These are phyloP conservation scores for Aspergillus ostianus DNA, from an alignment of 495 filamentous ascomycete species.

Conservation along the genomic window DNA sequence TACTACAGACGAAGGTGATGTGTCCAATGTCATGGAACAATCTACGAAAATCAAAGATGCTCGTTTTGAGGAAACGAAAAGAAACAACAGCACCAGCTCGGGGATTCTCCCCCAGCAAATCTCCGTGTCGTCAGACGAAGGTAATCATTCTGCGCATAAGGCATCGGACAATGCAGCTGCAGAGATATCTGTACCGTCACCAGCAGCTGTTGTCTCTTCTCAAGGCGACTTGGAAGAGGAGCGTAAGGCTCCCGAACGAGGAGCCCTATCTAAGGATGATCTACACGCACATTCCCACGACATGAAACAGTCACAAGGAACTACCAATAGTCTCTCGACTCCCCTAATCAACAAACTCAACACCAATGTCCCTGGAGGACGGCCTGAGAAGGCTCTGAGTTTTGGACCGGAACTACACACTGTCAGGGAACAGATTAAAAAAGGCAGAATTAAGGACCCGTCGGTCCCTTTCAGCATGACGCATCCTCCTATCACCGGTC, in stretches of 20 bases:
- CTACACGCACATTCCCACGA: constrained; percentile 12
- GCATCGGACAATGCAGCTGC: constrained; percentile 32
- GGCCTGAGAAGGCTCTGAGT: constrained; percentile 16
- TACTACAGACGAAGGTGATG: constrained; percentile 44
- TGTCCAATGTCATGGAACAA: constrained; percentile 30
- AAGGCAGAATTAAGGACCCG: constrained; percentile 29
- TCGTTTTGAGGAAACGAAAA: constrained; percentile 26
- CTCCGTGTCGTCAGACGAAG: not conserved
- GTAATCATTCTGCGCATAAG: constrained; percentile 23
- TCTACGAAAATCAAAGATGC: not conserved
- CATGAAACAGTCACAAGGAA: constrained; percentile 11
- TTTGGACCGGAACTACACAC: constrained; percentile 30
- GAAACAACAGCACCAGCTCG: constrained; percentile 29
- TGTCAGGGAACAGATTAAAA: constrained; percentile 24
- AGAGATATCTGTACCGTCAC: constrained; percentile 35
- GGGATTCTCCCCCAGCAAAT: constrained; percentile 13
- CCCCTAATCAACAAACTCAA: constrained; percentile 20
- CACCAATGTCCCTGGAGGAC: constrained; percentile 2
- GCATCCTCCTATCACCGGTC: constrained; percentile 47
- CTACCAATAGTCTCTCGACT: constrained; percentile 4
- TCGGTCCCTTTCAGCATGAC: constrained; percentile 34
- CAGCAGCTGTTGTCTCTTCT: constrained; percentile 53
- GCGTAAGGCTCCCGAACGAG: constrained; percentile 20
- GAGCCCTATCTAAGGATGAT: constrained; percentile 16
- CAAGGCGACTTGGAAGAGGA: constrained; percentile 32